Evolutionary conservation across 1,284 basidiomycete species (phyloP).

Genomic region (Coniferiporia sulphurascens): DNA sequence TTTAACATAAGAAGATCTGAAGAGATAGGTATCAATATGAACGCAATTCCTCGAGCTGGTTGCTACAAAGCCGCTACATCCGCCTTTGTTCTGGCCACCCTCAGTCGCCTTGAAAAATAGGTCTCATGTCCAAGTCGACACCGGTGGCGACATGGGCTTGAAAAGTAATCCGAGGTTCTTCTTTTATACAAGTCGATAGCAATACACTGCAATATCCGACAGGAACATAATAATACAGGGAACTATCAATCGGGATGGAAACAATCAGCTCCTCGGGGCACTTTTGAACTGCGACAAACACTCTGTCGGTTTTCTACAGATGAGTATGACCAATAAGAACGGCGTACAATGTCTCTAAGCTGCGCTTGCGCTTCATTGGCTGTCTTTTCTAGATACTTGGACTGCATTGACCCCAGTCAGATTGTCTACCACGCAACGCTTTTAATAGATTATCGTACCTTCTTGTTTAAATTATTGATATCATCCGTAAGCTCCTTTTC

Average conservation of each 20-base stretch:
- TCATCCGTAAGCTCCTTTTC: conserved; percentile 83
- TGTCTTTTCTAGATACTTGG: conserved; percentile 88
- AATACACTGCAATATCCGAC: neutral
- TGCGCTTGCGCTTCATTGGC: conserved; percentile 85
- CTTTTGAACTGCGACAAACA: conserved; percentile 49
- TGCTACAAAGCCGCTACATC: too few relatives aligned
- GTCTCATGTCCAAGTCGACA: too few relatives aligned
- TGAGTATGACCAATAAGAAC: neutral
- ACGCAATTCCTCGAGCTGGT: too few relatives aligned
- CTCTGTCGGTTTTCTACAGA: conserved; percentile 3
- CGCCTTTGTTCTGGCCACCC: too few relatives aligned
- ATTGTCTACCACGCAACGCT: conserved; percentile 67
- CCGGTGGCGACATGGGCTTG: neutral
- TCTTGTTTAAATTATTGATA: conserved; percentile 73
- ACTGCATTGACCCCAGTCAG: conserved; percentile 36
- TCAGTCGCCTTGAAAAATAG: too few relatives aligned
- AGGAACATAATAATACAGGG: conserved; percentile 4
- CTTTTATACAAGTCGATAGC: neutral
- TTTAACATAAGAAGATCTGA: too few relatives aligned
- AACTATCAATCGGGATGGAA: neutral
- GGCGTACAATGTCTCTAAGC: conserved; percentile 78
- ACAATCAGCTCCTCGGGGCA: conserved; percentile 34
- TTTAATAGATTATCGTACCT: conserved; percentile 76
- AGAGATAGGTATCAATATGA: too few relatives aligned
- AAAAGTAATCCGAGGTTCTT: neutral